Percentiles rank a stretch among this genome's conserved stretches.
Conservation (phyloP, 495 filamentous ascomycete genomes). For the Penicillium macrosclerotiorum region DNA sequence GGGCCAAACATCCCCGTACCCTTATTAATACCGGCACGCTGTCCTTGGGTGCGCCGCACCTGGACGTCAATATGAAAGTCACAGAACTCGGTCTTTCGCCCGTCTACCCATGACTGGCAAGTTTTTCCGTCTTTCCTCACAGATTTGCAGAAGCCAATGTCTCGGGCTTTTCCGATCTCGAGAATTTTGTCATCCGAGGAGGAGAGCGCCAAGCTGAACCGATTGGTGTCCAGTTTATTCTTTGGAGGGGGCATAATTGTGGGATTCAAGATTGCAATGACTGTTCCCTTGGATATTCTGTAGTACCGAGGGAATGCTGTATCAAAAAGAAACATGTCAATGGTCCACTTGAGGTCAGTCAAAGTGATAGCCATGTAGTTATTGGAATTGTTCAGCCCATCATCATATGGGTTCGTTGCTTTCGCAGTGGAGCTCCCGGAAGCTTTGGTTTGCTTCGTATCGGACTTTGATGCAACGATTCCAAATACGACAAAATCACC, state of each 20-base stretch:
- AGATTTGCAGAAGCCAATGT: slow-evolving; percentile 85
- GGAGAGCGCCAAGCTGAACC: slow-evolving; percentile 79
- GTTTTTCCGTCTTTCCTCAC: slow-evolving; percentile 78
- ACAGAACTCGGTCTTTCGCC: slow-evolving; percentile 83
- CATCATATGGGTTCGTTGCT: slow-evolving; percentile 48
- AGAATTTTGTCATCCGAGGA: slow-evolving; percentile 84
- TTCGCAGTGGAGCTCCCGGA: slow-evolving; percentile 42
- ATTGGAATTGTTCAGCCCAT: slow-evolving; percentile 54
- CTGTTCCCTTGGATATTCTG: slow-evolving; percentile 79
- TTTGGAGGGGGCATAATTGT: slow-evolving; percentile 81
- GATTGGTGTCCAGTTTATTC: slow-evolving; percentile 67
- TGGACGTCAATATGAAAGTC: slow-evolving; percentile 86
- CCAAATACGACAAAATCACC: slow-evolving; percentile 85
- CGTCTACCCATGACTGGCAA: slow-evolving; percentile 85
- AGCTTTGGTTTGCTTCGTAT: slow-evolving; percentile 66
- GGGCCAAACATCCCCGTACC: slow-evolving; percentile 47
- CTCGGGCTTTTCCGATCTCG: slow-evolving; percentile 80
- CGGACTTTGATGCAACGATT: slow-evolving; percentile 82
- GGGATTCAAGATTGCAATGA: slow-evolving; percentile 93
- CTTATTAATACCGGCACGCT: slow-evolving; percentile 79
- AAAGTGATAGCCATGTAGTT: slow-evolving; percentile 92
- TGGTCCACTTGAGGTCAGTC: slow-evolving; percentile 84
- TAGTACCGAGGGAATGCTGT: slow-evolving; percentile 87
- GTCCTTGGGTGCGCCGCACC: slow-evolving; percentile 64
- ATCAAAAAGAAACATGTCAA: slow-evolving; percentile 91